phyloP scores from a whole-genome alignment of 2,329 filamentous ascomycete genomes.

The Fusarium proliferatum region DNA sequence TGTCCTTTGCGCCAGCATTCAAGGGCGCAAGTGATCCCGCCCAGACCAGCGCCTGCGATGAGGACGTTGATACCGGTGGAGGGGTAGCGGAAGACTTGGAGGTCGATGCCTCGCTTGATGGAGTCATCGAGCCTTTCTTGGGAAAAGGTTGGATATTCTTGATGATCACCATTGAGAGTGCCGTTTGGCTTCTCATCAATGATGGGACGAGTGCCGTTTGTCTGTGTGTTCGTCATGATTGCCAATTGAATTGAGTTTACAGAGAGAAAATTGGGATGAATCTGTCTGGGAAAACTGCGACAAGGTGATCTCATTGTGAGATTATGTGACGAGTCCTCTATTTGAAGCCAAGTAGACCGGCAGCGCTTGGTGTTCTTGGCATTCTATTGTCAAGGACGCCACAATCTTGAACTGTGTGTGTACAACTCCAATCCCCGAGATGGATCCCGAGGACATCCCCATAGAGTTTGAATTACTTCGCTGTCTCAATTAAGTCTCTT shows the following conservation, averaged over 20 bases:
- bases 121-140: slow-evolving; percentile 1
- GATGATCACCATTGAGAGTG: background rate
- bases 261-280: accelerated
- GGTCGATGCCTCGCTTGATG: slow-evolving; percentile 5
- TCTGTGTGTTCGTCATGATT: background rate
- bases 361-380: background rate
- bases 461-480: accelerated
- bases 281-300: accelerated
- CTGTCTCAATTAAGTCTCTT: background rate
- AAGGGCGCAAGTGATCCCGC: slow-evolving; percentile 16
- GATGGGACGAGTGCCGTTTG: background rate
- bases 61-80: slow-evolving; percentile 23
- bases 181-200: background rate
- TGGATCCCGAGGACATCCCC: slow-evolving; percentile 14
- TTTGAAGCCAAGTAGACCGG: slow-evolving; percentile 8
- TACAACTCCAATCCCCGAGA: slow-evolving; percentile 11
- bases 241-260: background rate
- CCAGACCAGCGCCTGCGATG: slow-evolving; percentile 24
- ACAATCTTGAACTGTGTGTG: background rate
- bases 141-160: background rate
- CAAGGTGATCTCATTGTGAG: accelerated
- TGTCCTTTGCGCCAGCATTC: slow-evolving; percentile 35
- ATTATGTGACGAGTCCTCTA: background rate
- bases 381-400: background rate
- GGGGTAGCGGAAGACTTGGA: slow-evolving; percentile 28